phyloP scores from a whole-genome alignment of 768 basidiomycete genomes.

The Tricholoma terreum region DNA sequence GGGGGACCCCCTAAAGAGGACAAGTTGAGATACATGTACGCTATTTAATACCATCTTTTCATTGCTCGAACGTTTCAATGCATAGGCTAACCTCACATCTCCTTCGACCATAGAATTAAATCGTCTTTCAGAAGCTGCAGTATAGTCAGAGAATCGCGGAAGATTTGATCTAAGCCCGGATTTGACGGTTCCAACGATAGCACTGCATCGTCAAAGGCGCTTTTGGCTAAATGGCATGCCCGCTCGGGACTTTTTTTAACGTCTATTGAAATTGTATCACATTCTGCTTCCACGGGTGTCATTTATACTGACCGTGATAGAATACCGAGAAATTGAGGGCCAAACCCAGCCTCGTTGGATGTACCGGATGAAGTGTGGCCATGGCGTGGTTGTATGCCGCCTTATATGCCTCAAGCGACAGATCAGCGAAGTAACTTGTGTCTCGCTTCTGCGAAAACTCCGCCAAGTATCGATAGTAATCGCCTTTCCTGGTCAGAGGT shows the following conservation, averaged over 20 bases:
- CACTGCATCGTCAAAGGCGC: constrained; percentile 90
- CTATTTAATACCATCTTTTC: not conserved
- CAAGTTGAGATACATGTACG: not conserved
- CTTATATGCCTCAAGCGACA: constrained; percentile 84
- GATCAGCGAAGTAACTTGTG: constrained; percentile 64
- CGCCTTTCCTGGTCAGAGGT: constrained; percentile 45
- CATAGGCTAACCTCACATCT: constrained; percentile 49
- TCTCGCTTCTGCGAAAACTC: constrained; percentile 77
- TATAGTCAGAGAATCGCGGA: constrained; percentile 79
- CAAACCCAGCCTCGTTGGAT: constrained; percentile 84
- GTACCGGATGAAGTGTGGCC: constrained; percentile 68
- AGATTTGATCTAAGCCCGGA: constrained; percentile 32
- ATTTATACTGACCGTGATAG: constrained; percentile 55
- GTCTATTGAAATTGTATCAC: constrained; percentile 35
- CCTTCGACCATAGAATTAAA: constrained; percentile 79
- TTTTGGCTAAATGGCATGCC: constrained; percentile 86
- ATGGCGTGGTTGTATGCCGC: constrained; percentile 80
- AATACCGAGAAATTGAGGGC: constrained; percentile 95
- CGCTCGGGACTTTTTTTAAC: constrained; percentile 82
- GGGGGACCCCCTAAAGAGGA: not conserved
- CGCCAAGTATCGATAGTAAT: constrained; percentile 89
- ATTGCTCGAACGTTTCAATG: not conserved
- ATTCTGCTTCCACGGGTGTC: not conserved
- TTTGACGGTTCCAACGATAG: constrained; percentile 52
- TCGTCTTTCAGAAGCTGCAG: constrained; percentile 82